Evolutionary conservation across 2,329 filamentous ascomycete species (phyloP).

Genomic region (Rutstroemia sp.): DNA sequence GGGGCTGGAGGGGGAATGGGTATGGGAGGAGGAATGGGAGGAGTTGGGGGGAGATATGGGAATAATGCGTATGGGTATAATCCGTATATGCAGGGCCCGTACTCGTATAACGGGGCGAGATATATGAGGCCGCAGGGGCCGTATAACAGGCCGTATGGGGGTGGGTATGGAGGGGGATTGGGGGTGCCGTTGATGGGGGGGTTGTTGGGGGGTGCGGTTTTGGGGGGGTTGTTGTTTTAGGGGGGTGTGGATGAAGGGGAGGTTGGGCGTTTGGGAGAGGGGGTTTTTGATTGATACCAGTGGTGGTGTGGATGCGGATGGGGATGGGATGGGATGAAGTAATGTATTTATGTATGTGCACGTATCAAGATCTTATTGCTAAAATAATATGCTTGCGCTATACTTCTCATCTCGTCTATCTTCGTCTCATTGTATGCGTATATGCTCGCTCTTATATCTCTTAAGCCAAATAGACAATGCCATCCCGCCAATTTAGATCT

Average conservation of each 20-base stretch:
- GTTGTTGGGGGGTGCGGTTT: slow-evolving; percentile 38
- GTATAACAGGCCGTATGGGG: slow-evolving; percentile 38
- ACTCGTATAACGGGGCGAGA: slow-evolving; percentile 37
- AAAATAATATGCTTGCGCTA: background rate
- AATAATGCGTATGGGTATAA: slow-evolving; percentile 35
- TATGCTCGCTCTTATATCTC: too few relatives aligned
- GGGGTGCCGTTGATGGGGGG: slow-evolving; percentile 39
- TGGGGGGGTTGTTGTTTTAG: slow-evolving; percentile 36
- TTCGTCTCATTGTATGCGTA: too few relatives aligned
- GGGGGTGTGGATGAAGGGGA: background rate
- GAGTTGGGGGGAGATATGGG: background rate
- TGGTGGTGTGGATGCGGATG: background rate
- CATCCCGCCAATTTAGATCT: too few relatives aligned
- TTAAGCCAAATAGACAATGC: too few relatives aligned
- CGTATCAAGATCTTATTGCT: background rate
- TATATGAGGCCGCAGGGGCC: slow-evolving; percentile 41
- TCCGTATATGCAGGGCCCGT: slow-evolving; percentile 38
- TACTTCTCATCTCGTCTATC: too few relatives aligned
- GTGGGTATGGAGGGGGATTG: slow-evolving; percentile 38
- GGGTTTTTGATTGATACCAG: too few relatives aligned
- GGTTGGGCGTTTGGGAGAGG: background rate
- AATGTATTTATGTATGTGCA: background rate
- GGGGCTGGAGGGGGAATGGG: background rate
- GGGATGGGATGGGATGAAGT: background rate
- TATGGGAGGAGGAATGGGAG: background rate